Conservation (phyloP, 2,329 filamentous ascomycete species). For the Sordariomycetes sp. region DNA sequence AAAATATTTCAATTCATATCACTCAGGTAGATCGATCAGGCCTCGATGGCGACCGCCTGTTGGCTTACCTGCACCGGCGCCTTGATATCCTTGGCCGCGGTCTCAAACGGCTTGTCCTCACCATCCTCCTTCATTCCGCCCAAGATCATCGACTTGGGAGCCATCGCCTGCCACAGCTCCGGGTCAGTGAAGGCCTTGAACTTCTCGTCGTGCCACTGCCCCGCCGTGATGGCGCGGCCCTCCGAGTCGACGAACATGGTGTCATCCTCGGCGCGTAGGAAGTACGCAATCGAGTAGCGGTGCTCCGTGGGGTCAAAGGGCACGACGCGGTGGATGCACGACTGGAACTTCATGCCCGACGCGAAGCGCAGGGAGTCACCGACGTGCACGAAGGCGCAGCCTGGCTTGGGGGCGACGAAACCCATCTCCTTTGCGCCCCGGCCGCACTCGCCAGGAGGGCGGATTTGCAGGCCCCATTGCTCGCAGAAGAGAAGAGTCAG, state of each 20-base stretch:
- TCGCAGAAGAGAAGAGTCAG: slow-evolving; percentile 46
- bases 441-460: slow-evolving; percentile 31
- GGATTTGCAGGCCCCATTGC: slow-evolving; percentile 49
- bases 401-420: slow-evolving; percentile 41
- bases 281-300: slow-evolving; percentile 51
- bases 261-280: slow-evolving; percentile 46
- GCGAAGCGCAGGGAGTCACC: slow-evolving; percentile 50
- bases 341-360: slow-evolving; percentile 41
- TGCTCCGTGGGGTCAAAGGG: slow-evolving; percentile 41
- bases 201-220: slow-evolving; percentile 46
- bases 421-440: slow-evolving; percentile 37
- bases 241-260: slow-evolving; percentile 46
- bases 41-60: no score
- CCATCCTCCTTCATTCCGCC: slow-evolving; percentile 38
- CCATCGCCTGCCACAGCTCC: slow-evolving; percentile 33
- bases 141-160: slow-evolving; percentile 36
- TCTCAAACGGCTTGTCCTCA: slow-evolving; percentile 10
- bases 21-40: no score
- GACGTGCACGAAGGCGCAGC: slow-evolving; percentile 46
- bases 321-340: slow-evolving; percentile 49
- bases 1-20: no score
- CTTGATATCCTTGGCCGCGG: no score
- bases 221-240: slow-evolving; percentile 42
- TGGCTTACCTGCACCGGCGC: no score
- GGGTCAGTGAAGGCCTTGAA: slow-evolving; percentile 39